Conservation (phyloP, 306 rosid genomes). For the Cicer bijugum region DNA sequence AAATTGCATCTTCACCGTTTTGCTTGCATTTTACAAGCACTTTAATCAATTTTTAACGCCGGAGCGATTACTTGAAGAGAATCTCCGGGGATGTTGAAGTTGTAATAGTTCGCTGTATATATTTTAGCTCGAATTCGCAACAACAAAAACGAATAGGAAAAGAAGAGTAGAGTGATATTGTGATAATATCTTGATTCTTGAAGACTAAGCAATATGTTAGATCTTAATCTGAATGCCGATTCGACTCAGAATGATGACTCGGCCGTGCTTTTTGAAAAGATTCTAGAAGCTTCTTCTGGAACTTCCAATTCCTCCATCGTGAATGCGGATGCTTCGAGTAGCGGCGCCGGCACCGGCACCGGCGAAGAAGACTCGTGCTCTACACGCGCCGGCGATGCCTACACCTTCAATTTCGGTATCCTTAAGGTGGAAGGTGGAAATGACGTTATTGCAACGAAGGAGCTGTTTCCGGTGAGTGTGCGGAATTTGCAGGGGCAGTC, state of each 20-base stretch:
- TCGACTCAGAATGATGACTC: conserved; percentile 59
- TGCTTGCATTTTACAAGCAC: conserved; percentile 31
- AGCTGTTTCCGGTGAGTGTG: conserved; percentile 63
- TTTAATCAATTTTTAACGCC: conserved; percentile 38
- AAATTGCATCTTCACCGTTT: conserved; percentile 44
- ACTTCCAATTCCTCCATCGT: conserved; percentile 93
- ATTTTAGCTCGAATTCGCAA: conserved; percentile 2
- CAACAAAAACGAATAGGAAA: background rate
- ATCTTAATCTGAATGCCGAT: conserved; percentile 79
- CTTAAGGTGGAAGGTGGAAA: conserved; percentile 63
- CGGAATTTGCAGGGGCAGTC: conserved; percentile 56
- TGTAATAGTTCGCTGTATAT: conserved; percentile 29
- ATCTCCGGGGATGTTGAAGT: conserved; percentile 42
- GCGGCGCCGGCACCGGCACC: conserved; percentile 59
- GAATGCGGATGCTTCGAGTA: conserved; percentile 91
- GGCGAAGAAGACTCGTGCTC: conserved; percentile 88
- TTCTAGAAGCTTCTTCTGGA: conserved; percentile 75
- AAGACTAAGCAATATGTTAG: conserved; percentile 63
- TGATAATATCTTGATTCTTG: conserved; percentile 34
- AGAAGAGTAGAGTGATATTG: conserved; percentile 22
- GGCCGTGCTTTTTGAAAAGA: conserved; percentile 48
- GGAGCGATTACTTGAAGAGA: conserved; percentile 33
- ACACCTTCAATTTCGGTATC: conserved; percentile 81
- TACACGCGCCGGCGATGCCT: conserved; percentile 67
- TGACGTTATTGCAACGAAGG: conserved; percentile 59